Percentiles rank a stretch among this genome's conserved stretches.
Evolutionary conservation across 768 basidiomycete species (phyloP).

Genomic region (Melanogaster broomeanus): DNA sequence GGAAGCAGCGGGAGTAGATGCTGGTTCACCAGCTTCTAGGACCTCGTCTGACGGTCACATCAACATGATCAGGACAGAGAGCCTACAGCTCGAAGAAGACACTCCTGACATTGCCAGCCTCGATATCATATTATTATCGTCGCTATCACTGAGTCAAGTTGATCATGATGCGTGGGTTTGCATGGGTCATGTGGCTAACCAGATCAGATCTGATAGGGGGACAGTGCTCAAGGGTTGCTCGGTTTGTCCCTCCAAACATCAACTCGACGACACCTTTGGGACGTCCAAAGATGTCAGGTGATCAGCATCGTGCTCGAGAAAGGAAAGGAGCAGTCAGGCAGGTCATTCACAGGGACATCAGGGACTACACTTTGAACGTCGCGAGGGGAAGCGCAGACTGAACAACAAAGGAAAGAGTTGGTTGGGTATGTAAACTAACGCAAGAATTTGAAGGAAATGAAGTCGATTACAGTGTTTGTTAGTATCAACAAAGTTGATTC

Average conservation of each 20-base stretch:
- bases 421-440: constrained; percentile 29
- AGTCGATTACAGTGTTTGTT: constrained; percentile 13
- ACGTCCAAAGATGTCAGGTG: constrained; percentile 63
- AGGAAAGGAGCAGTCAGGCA: constrained; percentile 58
- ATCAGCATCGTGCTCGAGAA: constrained; percentile 58
- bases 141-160: too few relatives aligned
- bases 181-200: too few relatives aligned
- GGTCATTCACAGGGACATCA: constrained; percentile 44
- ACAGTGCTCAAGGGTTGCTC: constrained; percentile 74
- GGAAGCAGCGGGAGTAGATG: too few relatives aligned
- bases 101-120: too few relatives aligned
- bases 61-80: too few relatives aligned
- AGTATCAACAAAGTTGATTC: constrained; percentile 7
- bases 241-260: constrained; percentile 78
- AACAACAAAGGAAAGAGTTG: constrained; percentile 43
- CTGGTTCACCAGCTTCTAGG: too few relatives aligned
- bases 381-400: constrained; percentile 36
- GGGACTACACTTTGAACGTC: constrained; percentile 20
- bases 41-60: too few relatives aligned
- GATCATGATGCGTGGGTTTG: too few relatives aligned
- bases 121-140: too few relatives aligned
- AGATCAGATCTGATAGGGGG: too few relatives aligned
- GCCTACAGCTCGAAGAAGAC: too few relatives aligned
- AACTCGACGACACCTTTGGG: constrained; percentile 74
- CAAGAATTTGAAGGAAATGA: neutral